These are phyloP conservation scores for Tolypocladium ovalisporum DNA, from an alignment of 2,329 filamentous ascomycete species.

Conservation along the genomic window DNA sequence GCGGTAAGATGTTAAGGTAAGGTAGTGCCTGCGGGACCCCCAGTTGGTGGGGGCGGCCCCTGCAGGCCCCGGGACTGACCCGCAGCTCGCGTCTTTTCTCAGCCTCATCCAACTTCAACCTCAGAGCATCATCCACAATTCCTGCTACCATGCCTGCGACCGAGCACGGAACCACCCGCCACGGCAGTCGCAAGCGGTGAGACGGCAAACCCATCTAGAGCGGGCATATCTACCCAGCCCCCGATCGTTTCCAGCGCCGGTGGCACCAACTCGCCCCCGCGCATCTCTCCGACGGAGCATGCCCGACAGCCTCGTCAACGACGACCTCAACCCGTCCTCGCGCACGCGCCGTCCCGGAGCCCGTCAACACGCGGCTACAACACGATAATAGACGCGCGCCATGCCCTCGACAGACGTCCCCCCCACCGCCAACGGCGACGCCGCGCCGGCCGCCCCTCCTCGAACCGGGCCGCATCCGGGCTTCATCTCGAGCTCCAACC, in stretches of 20 bases:
- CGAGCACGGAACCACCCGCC: not conserved
- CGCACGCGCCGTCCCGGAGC: not conserved
- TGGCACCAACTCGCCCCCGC: not conserved
- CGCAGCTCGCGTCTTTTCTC: not conserved
- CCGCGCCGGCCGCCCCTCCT: not conserved
- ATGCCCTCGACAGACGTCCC: not conserved
- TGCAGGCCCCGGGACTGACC: not conserved
- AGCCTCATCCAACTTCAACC: not conserved
- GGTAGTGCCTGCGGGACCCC: not conserved
- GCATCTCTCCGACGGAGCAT: not conserved
- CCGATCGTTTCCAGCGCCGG: not conserved
- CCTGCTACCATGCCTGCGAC: not conserved
- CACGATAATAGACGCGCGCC: too few species aligned
- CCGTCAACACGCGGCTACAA: not conserved
- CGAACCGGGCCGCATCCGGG: constrained; percentile 32
- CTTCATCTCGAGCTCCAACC: constrained; percentile 39
- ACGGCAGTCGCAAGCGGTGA: not conserved
- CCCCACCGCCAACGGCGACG: constrained; percentile 5
- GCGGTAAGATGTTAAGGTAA: too few species aligned
- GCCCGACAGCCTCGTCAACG: not conserved
- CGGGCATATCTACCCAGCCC: not conserved
- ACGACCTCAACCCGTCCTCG: not conserved
- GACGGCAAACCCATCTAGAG: not conserved
- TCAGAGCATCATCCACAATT: not conserved
- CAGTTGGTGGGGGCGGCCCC: not conserved